phyloP scores from a whole-genome alignment of 2,329 filamentous ascomycete genomes.

The Fusarium algeriense region DNA sequence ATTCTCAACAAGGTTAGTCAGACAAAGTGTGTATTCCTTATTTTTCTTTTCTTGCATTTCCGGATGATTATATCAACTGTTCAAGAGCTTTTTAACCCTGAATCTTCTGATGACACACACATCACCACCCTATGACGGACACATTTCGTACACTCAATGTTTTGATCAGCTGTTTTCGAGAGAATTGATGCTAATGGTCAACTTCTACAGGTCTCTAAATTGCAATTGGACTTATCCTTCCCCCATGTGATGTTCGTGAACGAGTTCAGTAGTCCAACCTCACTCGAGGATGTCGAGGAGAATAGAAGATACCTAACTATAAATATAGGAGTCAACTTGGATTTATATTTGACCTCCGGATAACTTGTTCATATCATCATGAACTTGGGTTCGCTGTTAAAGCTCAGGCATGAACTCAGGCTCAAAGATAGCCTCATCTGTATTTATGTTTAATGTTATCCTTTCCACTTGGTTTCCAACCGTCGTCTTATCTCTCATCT shows the following conservation, averaged over 20 bases:
- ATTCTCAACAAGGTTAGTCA: constrained; percentile 60
- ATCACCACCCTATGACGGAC: constrained; percentile 70
- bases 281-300: background rate
- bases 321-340: background rate
- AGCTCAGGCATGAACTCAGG: too few species aligned
- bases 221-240: constrained; percentile 16
- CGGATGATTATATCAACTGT: constrained; percentile 67
- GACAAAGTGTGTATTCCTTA: background rate
- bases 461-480: background rate
- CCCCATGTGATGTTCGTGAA: constrained; percentile 25
- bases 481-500: background rate
- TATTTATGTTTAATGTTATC: background rate
- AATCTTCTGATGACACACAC: constrained; percentile 69
- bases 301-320: background rate
- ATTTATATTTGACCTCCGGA: background rate
- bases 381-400: background rate
- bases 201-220: constrained; percentile 34
- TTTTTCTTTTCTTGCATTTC: constrained; percentile 40
- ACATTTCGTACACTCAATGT: constrained; percentile 27
- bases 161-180: constrained; percentile 42
- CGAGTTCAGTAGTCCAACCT: background rate
- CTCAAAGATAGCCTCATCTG: background rate
- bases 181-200: constrained; percentile 57
- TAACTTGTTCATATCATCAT: background rate
- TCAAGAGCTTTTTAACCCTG: constrained; percentile 79